phyloP scores from a whole-genome alignment of 129 eudicot species.

The Artemisia annua region DNA sequence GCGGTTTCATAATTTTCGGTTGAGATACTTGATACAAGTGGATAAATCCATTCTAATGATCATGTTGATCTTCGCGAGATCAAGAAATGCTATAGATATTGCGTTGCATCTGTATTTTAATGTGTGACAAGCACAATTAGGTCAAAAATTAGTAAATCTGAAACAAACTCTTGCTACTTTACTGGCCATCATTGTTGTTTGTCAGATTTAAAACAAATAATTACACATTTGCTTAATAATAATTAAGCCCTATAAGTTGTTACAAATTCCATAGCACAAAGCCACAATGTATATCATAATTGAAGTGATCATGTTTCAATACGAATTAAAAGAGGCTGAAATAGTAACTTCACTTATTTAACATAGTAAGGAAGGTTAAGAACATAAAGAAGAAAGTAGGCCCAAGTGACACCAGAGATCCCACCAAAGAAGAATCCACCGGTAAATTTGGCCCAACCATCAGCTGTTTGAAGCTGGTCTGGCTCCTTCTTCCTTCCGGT shows the following conservation, averaged over 20 bases:
- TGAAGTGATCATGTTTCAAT: slow-evolving; percentile 20
- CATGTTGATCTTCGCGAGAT: no score
- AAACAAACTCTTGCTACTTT: no score
- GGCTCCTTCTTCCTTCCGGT: slow-evolving; percentile 95
- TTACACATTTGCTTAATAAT: no score
- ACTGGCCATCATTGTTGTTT: no score
- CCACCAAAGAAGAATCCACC: slow-evolving; percentile 99
- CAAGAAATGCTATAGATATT: no score
- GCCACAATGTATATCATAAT: slow-evolving; percentile 23
- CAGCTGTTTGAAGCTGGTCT: slow-evolving; percentile 96
- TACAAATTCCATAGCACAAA: background rate
- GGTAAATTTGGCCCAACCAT: slow-evolving; percentile 98
- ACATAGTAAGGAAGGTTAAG: slow-evolving; percentile 94
- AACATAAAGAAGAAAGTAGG: slow-evolving; percentile 88
- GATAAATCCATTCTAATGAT: no score
- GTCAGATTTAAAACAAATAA: no score
- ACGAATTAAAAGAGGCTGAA: slow-evolving; percentile 14
- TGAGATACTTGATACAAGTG: no score
- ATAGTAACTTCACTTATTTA: slow-evolving; percentile 40
- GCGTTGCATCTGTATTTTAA: no score
- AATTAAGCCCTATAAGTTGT: background rate
- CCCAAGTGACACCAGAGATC: slow-evolving; percentile 93
- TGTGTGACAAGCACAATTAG: no score
- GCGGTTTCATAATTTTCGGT: no score
- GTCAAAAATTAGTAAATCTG: no score